These are phyloP conservation scores for Gardenia jasminoides DNA, from an alignment of 257 asterid species.

Conservation along the genomic window DNA sequence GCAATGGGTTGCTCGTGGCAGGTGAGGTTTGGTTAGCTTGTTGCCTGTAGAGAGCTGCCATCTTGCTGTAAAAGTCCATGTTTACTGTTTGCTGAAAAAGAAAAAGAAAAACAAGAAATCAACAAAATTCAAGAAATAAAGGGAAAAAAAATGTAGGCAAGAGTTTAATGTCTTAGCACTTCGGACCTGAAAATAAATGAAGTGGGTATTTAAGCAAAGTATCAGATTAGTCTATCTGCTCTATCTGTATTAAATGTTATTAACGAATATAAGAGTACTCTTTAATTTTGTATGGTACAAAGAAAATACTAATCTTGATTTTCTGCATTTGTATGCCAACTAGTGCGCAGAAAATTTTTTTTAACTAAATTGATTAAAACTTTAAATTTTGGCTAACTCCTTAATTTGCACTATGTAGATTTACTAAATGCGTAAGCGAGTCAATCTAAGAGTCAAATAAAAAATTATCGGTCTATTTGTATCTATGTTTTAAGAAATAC, in stretches of 20 bases:
- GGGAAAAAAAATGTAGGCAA: background rate
- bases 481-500: too few species aligned
- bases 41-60: constrained; percentile 56
- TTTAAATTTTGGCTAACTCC: background rate
- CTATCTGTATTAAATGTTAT: background rate
- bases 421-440: too few species aligned
- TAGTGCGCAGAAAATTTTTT: background rate
- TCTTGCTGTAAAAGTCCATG: constrained; percentile 62
- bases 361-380: background rate
- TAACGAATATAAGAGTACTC: background rate
- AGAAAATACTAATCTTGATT: background rate
- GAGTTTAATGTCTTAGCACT: background rate
- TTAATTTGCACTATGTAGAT: background rate
- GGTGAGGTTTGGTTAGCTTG: constrained; percentile 35
- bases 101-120: background rate
- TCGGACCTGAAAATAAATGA: background rate
- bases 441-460: too few species aligned
- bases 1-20: constrained; percentile 26
- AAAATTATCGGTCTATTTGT: too few species aligned
- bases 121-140: background rate
- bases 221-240: background rate
- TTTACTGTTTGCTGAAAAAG: constrained; percentile 51
- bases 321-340: background rate
- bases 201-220: background rate
- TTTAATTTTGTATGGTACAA: background rate